These are phyloP conservation scores for Cercospora citrullina DNA, from an alignment of 2,329 filamentous ascomycete genomes.

Conservation along the genomic window DNA sequence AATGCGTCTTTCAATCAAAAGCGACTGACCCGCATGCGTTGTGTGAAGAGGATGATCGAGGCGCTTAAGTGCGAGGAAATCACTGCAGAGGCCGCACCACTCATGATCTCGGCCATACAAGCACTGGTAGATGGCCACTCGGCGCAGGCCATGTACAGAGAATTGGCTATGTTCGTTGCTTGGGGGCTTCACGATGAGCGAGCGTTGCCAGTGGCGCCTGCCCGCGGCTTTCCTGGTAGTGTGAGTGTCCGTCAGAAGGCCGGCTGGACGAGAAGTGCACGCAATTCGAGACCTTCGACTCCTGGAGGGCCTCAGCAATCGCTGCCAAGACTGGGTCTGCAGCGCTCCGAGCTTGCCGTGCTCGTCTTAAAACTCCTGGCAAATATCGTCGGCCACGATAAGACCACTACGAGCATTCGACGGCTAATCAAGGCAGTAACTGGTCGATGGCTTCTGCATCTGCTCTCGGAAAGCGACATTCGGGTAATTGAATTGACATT, in stretches of 20 bases:
- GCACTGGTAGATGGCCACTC: slow-evolving; percentile 77
- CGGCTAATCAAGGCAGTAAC: slow-evolving; percentile 94
- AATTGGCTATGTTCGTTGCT: slow-evolving; percentile 87
- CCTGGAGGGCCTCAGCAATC: slow-evolving; percentile 25
- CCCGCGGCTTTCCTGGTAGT: slow-evolving; percentile 32
- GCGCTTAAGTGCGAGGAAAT: slow-evolving; percentile 84
- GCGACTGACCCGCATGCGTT: slow-evolving; percentile 83
- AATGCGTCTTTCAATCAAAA: slow-evolving; percentile 90
- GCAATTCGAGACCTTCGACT: slow-evolving; percentile 32
- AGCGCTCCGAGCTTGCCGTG: slow-evolving; percentile 35
- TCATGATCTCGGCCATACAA: slow-evolving; percentile 77
- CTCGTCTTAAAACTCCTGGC: slow-evolving; percentile 33
- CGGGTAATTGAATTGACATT: slow-evolving; percentile 78
- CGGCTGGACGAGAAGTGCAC: slow-evolving; percentile 31
- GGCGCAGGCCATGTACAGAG: slow-evolving; percentile 80
- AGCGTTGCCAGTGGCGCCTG: slow-evolving; percentile 32
- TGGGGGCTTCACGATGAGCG: slow-evolving; percentile 75
- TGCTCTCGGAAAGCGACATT: slow-evolving; percentile 82
- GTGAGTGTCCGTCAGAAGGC: slow-evolving; percentile 33
- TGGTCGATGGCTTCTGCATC: slow-evolving; percentile 76
- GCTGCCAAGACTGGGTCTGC: slow-evolving; percentile 20
- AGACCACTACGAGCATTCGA: slow-evolving; percentile 30
- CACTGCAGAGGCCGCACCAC: slow-evolving; percentile 67
- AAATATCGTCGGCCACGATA: slow-evolving; percentile 32
- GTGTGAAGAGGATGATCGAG: slow-evolving; percentile 86